Evolutionary conservation across 164 flowering plant species (phyloP), one percentile per base, ranked within the genome.

Genomic region (Tetrastigma voinierianum): DNA sequence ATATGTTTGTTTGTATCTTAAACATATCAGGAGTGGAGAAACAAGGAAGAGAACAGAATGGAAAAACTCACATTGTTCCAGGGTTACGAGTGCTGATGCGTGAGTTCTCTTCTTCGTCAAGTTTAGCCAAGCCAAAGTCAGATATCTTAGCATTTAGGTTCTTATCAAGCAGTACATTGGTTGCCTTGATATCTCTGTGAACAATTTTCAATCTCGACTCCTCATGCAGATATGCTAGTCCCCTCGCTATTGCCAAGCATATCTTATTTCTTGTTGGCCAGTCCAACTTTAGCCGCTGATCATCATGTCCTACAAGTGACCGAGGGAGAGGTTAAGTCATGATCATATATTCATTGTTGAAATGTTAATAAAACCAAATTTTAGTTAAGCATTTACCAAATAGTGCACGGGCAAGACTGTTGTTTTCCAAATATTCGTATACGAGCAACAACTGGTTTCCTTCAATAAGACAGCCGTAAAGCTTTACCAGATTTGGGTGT

Each of bases 91-190:
- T 88, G 70, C 87, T 88, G 74, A 90, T 88, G 59, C 88, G 93
- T 14, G 94, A 87, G 11, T 87, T 76, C 24, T 86, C 88, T 51
- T 87, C 89, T 66, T 87, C 94, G 71, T 85, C 80, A 62, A 89
- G 91, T 70, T 83, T 87, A 20, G 97, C 94, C 52, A 90, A 72
- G 46, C 94, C 97, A 77, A 90, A 90, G 73, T 90, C 97, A 12
- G 97, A 89, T 70, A 89, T 89, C 67, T 89, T 90, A 7, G 97
- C 83, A 67, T 82, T 87, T 6, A 87, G 72, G 67, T 84, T 73
- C 70, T 81, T 86, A 71, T 87, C 96, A 51, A 90, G 88, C 46
- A 88, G 70, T 54, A 86, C 83, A 71, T 88, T 88, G 12, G 87
- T 86, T 0, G 90, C 84, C 69, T 88, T 88, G 51, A 88, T 88